Evolutionary conservation across 352 stramenopile species (phyloP).

Genomic region (Phytophthora macrochlamydospora): DNA sequence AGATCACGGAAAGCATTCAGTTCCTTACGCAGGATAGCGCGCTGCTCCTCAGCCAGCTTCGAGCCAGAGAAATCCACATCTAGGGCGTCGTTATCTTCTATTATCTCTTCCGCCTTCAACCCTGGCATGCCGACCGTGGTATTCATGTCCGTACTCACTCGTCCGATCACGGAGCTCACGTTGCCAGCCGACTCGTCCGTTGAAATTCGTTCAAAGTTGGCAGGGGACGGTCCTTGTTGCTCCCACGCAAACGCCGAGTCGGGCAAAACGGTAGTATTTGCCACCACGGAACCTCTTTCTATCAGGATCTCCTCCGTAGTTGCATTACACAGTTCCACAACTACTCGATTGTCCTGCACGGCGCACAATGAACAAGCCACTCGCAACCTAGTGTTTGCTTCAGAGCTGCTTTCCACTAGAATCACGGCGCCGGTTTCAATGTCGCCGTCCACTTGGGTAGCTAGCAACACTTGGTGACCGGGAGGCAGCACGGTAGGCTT

Average conservation of each 20-base stretch:
- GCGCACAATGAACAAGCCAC: constrained; percentile 3
- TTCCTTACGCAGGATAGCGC: not conserved
- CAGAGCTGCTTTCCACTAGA: not conserved
- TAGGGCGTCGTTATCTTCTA: not conserved
- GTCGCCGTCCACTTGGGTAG: not conserved
- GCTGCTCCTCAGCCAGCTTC: not conserved
- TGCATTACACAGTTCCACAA: constrained; percentile 9
- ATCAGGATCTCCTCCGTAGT: constrained; percentile 8
- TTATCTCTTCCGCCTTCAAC: not conserved
- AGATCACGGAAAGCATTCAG: not conserved
- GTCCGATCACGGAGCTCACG: no score
- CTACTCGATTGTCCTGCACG: not conserved
- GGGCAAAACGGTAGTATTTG: not conserved
- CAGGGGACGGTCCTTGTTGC: not conserved
- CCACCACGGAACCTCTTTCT: constrained; percentile 1
- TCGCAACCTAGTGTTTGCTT: not conserved
- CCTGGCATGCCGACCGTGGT: not conserved
- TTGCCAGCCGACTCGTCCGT: no score
- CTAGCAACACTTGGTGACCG: not conserved
- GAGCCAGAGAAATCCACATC: constrained; percentile 3
- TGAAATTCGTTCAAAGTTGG: no score
- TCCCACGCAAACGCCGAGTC: constrained; percentile 5
- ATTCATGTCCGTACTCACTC: no score
- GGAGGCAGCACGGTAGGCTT: not conserved
- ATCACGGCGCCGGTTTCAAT: not conserved